These are phyloP conservation scores for Rhinocladiella mackenziei DNA, from an alignment of 2,329 filamentous ascomycete genomes.

Conservation along the genomic window DNA sequence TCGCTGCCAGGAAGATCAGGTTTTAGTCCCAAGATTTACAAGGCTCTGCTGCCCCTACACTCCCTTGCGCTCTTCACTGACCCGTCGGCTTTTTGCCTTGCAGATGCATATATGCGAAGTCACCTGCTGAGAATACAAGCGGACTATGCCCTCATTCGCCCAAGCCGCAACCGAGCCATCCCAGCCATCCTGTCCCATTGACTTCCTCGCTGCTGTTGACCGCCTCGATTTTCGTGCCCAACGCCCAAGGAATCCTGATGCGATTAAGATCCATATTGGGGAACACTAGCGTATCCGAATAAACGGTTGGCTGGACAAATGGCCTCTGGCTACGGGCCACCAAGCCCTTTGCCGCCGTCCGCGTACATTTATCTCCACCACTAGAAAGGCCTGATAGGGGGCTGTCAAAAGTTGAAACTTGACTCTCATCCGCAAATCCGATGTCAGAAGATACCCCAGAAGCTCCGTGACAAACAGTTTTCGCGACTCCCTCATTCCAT, in stretches of 20 bases:
- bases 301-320: conserved; percentile 25
- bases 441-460: conserved; percentile 5
- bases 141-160: background rate
- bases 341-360: conserved; percentile 22
- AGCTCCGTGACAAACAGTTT: conserved; percentile 16
- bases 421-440: background rate
- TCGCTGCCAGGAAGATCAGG: conserved; percentile 12
- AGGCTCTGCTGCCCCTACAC: background rate
- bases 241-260: background rate
- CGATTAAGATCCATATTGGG: background rate
- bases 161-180: background rate
- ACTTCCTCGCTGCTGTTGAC: background rate
- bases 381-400: background rate
- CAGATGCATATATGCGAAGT: conserved; percentile 10
- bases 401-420: background rate
- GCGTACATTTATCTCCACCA: conserved; percentile 4
- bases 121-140: conserved; percentile 7
- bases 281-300: conserved; percentile 5
- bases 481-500: conserved; percentile 5
- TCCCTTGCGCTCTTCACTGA: background rate
- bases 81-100: conserved; percentile 9
- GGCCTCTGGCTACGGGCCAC: conserved; percentile 13
- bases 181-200: background rate
- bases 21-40: conserved; percentile 1
- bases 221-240: conserved; percentile 12